Conservation (phyloP, 306 rosid species). For the Sicyos baderoa region DNA sequence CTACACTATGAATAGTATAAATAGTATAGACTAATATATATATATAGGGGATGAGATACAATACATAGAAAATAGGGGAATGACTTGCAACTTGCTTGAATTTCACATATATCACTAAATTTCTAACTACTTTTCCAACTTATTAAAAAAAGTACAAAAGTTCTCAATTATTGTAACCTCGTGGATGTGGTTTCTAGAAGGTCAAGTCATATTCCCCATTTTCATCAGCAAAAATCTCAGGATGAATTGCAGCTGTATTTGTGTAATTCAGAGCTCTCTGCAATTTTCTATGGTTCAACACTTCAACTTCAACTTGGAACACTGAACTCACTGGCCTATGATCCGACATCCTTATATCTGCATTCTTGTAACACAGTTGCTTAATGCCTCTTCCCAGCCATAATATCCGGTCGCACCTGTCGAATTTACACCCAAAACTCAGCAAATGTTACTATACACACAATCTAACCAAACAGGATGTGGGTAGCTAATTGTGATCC, state of each 20-base stretch:
- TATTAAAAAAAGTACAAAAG: too few relatives aligned
- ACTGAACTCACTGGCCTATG: slow-evolving; percentile 76
- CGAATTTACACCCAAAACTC: not conserved
- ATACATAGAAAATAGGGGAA: too few relatives aligned
- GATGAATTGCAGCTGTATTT: slow-evolving; percentile 55
- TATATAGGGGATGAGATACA: too few relatives aligned
- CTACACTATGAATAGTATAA: too few relatives aligned
- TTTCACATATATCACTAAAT: too few relatives aligned
- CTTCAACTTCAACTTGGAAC: slow-evolving; percentile 74
- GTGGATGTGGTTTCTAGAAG: not conserved
- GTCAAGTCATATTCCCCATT: slow-evolving; percentile 26
- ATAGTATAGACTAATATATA: too few relatives aligned
- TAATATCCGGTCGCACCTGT: slow-evolving; percentile 88
- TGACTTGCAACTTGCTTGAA: too few relatives aligned
- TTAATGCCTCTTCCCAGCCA: slow-evolving; percentile 81
- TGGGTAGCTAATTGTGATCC: not conserved
- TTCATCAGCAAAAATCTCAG: slow-evolving; percentile 50
- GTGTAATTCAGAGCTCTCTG: slow-evolving; percentile 61
- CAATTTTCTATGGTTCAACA: slow-evolving; percentile 67
- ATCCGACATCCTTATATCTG: slow-evolving; percentile 65
- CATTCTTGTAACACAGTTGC: slow-evolving; percentile 52
- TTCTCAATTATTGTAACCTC: too few relatives aligned
- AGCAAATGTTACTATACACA: not conserved
- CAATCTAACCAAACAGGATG: not conserved
- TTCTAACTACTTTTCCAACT: too few relatives aligned